phyloP scores from a whole-genome alignment of 2,329 filamentous ascomycete species.

The Aureobasidium pullulans region DNA sequence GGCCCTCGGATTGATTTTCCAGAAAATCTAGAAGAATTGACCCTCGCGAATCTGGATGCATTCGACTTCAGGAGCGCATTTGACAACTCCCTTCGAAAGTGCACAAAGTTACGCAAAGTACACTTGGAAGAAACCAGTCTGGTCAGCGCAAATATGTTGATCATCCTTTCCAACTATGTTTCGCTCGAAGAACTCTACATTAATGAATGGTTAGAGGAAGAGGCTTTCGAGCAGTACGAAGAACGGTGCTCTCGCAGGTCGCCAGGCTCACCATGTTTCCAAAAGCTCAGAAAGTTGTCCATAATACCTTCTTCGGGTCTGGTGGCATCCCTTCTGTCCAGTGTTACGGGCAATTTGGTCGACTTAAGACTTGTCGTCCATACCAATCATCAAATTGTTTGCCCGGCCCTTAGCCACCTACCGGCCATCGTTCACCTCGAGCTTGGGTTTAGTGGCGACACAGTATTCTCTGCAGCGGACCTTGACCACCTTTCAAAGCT shows the following conservation, averaged over 20 bases:
- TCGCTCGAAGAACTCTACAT: not conserved
- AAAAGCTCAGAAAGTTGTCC: not conserved
- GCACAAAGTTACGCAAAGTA: not conserved
- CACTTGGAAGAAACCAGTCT: accelerated
- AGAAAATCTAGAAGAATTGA: not conserved
- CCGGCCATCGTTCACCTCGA: not conserved
- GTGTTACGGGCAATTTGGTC: not conserved
- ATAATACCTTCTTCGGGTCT: accelerated
- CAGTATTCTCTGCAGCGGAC: not conserved
- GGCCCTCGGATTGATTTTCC: not conserved
- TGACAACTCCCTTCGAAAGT: not conserved
- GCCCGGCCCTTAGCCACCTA: not conserved
- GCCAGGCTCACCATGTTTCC: not conserved
- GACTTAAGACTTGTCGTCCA: not conserved
- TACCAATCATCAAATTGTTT: not conserved
- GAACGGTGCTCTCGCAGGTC: not conserved
- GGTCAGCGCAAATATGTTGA: not conserved
- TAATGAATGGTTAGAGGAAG: not conserved
- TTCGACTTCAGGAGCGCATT: too few species aligned
- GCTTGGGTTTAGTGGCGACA: accelerated
- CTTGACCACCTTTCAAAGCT: not conserved
- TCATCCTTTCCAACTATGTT: accelerated
- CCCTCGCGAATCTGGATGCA: too few species aligned
- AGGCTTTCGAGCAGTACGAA: not conserved
- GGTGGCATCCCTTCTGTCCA: not conserved